Conservation (phyloP, 148 eudicot genomes). For the Cornus kousa region DNA sequence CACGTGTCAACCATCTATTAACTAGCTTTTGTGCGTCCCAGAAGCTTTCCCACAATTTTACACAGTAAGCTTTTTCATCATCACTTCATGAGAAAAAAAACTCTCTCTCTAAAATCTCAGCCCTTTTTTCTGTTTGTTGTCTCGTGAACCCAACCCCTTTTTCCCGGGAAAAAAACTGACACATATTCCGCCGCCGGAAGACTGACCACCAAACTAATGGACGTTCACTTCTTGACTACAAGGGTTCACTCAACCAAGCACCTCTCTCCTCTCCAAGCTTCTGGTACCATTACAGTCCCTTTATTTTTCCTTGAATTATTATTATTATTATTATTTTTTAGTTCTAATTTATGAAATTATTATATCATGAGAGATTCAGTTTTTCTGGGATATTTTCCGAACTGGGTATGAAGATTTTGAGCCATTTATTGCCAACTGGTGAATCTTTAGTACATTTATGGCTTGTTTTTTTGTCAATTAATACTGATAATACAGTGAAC, state of each 20-base stretch:
- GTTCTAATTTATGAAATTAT: background rate
- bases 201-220: slow-evolving; percentile 30
- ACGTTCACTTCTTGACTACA: slow-evolving; percentile 58
- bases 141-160: background rate
- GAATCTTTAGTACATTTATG: background rate
- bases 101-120: too few relatives aligned
- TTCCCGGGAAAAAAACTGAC: background rate
- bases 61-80: too few relatives aligned
- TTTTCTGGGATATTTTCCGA: background rate
- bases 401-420: background rate
- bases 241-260: slow-evolving; percentile 52
- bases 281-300: slow-evolving; percentile 18
- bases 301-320: background rate
- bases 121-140: too few relatives aligned
- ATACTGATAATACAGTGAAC: background rate
- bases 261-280: slow-evolving; percentile 12
- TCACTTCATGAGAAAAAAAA: too few relatives aligned
- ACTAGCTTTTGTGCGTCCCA: too few relatives aligned
- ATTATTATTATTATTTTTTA: too few relatives aligned
- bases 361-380: background rate
- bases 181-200: background rate
- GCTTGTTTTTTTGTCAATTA: background rate
- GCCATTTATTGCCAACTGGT: background rate
- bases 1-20: too few relatives aligned
- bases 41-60: too few relatives aligned